A percentile compares a stretch with the other conserved stretches of the same genome.
Evolutionary conservation across 2,329 filamentous ascomycete genomes (phyloP).

Genomic region (Diplodia intermedia): DNA sequence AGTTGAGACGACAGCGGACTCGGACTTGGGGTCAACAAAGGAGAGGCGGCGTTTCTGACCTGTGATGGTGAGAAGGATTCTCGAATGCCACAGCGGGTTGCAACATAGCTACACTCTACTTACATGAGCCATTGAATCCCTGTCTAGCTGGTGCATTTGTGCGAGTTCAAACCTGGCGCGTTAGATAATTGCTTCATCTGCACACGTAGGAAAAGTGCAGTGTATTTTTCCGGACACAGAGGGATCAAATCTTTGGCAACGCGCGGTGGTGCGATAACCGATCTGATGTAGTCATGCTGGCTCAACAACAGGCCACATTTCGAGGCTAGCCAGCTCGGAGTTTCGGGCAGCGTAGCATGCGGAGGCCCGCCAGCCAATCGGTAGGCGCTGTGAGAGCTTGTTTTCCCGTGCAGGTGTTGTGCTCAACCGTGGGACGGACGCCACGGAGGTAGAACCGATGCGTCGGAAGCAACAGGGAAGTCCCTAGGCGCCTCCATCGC

Average conservation of each 20-base stretch:
- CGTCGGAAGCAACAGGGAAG: neutral
- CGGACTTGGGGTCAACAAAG: neutral
- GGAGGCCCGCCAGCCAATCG: constrained; percentile 9
- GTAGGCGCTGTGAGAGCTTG: constrained; percentile 5
- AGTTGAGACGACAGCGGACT: neutral
- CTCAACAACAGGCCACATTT: constrained; percentile 1
- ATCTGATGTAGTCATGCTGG: neutral
- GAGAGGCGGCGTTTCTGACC: neutral
- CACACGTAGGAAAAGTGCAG: too few relatives aligned
- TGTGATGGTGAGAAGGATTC: neutral
- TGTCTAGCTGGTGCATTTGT: too few relatives aligned
- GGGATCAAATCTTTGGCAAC: too few relatives aligned
- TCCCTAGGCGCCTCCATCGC: neutral
- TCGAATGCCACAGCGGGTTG: neutral
- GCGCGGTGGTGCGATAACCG: neutral
- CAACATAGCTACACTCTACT: too few relatives aligned
- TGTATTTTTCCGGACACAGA: too few relatives aligned
- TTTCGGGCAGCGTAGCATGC: constrained; percentile 1
- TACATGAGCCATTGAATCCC: too few relatives aligned
- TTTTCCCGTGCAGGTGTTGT: constrained; percentile 2
- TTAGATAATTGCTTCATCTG: too few relatives aligned
- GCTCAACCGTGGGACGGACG: neutral
- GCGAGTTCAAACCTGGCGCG: too few relatives aligned
- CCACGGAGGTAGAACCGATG: constrained; percentile 10
- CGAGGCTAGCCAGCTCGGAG: constrained; percentile 20